Percentiles rank a stretch among this genome's conserved stretches.
phyloP scores from a whole-genome alignment of 2,329 filamentous ascomycete species.

The Xylaria sp. region DNA sequence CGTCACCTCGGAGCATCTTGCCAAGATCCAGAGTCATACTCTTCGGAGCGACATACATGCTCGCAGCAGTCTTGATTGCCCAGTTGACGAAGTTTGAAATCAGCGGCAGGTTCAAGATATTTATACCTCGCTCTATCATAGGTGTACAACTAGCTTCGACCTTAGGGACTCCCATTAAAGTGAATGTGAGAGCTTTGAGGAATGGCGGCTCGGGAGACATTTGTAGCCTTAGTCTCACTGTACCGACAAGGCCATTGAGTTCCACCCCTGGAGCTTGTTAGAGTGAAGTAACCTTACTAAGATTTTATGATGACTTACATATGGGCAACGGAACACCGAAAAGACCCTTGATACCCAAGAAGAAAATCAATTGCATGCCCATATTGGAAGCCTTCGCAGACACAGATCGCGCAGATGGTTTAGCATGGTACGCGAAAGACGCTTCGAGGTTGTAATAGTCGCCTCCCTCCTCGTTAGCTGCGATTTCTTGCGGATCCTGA shows the following conservation, averaged over 20 bases:
- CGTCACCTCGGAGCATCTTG: conserved; percentile 90
- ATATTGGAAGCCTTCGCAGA: conserved; percentile 91
- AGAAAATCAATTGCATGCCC: conserved; percentile 97
- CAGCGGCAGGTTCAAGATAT: conserved; percentile 88
- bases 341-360: conserved; percentile 87
- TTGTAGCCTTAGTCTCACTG: conserved; percentile 82
- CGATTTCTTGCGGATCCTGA: conserved; percentile 87
- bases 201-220: conserved; percentile 93
- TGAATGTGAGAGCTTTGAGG: conserved; percentile 90
- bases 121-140: conserved; percentile 90
- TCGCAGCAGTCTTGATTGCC: conserved; percentile 86
- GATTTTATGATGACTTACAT: conserved; percentile 57
- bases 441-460: conserved; percentile 94
- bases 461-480: conserved; percentile 88
- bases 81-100: conserved; percentile 98
- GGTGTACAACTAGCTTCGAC: conserved; percentile 90
- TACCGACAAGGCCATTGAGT: conserved; percentile 89
- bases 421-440: conserved; percentile 90
- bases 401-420: conserved; percentile 75
- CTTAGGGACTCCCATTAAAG: conserved; percentile 92
- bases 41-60: conserved; percentile 94
- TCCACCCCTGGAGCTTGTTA: conserved; percentile 69
- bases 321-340: conserved; percentile 90
- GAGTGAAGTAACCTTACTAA: background rate
- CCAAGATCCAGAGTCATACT: conserved; percentile 91